These are phyloP conservation scores for Tolypocladium ovalisporum DNA, from an alignment of 2,329 filamentous ascomycete genomes.

Conservation along the genomic window DNA sequence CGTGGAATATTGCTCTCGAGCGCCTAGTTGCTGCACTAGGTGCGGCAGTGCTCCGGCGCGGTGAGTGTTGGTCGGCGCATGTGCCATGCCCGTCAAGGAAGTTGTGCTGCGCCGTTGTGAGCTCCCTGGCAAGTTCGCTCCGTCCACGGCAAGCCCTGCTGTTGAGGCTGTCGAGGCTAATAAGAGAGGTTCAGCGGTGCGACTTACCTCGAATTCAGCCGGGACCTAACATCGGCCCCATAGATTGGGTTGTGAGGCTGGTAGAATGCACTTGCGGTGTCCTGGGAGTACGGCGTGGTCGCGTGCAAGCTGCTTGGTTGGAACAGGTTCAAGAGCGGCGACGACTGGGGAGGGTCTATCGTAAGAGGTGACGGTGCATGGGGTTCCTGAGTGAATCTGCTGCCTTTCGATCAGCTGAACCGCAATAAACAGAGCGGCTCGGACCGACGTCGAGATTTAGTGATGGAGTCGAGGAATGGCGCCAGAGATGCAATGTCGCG, in stretches of 20 bases:
- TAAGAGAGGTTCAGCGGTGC: too few species aligned
- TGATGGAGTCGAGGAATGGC: conserved; percentile 9
- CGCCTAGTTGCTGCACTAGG: conserved; percentile 34
- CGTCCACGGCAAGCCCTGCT: background rate
- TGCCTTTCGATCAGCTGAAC: conserved; percentile 14
- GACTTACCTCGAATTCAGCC: conserved; percentile 45
- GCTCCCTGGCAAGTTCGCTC: background rate
- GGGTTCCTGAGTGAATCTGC: conserved; percentile 45
- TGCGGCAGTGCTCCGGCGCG: conserved; percentile 40
- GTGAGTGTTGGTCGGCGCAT: conserved; percentile 33
- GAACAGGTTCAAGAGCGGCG: conserved; percentile 41
- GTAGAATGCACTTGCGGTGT: conserved; percentile 40
- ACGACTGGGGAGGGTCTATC: conserved; percentile 41
- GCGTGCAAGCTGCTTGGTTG: conserved; percentile 36
- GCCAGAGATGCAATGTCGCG: conserved; percentile 25
- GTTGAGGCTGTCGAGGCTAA: background rate
- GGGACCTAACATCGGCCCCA: conserved; percentile 40
- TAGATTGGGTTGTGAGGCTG: conserved; percentile 31
- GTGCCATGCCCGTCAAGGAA: conserved; percentile 45
- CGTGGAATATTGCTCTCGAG: conserved; percentile 43
- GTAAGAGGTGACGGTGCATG: conserved; percentile 36
- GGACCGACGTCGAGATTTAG: conserved; percentile 8
- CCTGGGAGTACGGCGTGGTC: conserved; percentile 36
- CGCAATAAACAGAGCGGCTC: conserved; percentile 1
- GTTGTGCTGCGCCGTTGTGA: conserved; percentile 28